These are phyloP conservation scores for Yamagishiella unicocca DNA, from an alignment of 139 green algal species.

Conservation along the genomic window DNA sequence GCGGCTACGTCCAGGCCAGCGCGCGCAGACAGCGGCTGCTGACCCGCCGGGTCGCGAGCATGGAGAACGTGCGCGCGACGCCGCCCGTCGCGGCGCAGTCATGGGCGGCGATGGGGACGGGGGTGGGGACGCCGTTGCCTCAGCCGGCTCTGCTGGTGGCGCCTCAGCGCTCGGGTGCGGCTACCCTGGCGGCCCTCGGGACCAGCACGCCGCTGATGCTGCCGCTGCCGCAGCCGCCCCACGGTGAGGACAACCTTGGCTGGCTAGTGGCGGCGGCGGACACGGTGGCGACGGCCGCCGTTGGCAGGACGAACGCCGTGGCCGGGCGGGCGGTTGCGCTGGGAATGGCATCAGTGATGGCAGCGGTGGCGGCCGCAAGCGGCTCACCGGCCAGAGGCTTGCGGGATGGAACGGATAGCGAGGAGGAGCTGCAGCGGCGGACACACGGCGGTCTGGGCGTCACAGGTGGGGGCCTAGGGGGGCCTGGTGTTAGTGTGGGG, in stretches of 20 bases:
- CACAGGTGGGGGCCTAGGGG: not conserved
- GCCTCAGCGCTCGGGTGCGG: not conserved
- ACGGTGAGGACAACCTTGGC: too few species aligned
- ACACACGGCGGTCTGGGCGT: not conserved
- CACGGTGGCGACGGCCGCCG: too few species aligned
- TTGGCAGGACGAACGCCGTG: too few species aligned
- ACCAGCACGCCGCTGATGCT: too few species aligned
- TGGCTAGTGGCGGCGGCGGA: too few species aligned
- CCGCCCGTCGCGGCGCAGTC: not conserved
- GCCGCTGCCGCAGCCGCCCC: too few species aligned
- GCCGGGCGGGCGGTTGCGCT: too few species aligned
- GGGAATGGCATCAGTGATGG: not conserved
- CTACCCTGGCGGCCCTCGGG: not conserved
- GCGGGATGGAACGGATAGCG: not conserved
- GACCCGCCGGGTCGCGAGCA: not conserved
- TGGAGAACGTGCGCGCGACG: not conserved
- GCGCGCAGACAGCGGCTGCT: not conserved
- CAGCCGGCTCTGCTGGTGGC: not conserved
- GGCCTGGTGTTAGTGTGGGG: not conserved
- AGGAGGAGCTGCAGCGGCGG: not conserved
- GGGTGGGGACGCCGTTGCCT: not conserved
- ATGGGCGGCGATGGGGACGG: not conserved
- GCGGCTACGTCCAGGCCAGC: not conserved
- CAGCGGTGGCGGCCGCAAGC: not conserved
- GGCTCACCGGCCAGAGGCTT: not conserved